Percentiles rank a stretch among this genome's conserved stretches.
Conservation (phyloP, 805 yeast species). For the Yamadazyma laniorum region DNA sequence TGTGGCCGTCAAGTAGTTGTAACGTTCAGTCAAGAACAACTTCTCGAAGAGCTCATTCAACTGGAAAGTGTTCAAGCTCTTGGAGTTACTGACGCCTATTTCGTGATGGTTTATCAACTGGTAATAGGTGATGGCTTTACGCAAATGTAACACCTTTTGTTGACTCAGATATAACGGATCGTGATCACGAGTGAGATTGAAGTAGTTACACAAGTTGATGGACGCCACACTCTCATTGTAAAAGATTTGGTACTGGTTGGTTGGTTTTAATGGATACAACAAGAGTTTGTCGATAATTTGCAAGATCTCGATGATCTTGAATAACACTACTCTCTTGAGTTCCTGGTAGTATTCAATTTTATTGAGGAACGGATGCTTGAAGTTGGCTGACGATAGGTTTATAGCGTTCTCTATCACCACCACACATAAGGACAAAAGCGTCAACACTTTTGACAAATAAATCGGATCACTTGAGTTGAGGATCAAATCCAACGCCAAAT, state of each 20-base stretch:
- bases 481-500: conserved; percentile 17
- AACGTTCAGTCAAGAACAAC: conserved; percentile 28
- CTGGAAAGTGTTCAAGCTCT: conserved; percentile 18
- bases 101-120: conserved; percentile 28
- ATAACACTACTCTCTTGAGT: conserved; percentile 24
- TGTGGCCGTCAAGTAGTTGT: conserved; percentile 19
- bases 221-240: conserved; percentile 29
- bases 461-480: conserved; percentile 26
- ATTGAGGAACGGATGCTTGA: conserved; percentile 49
- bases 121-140: conserved; percentile 28
- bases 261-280: conserved; percentile 14
- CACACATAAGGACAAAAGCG: conserved; percentile 26
- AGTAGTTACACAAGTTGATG: conserved; percentile 30
- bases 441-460: conserved; percentile 24
- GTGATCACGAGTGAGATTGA: conserved; percentile 22
- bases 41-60: conserved; percentile 32
- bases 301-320: conserved; percentile 28
- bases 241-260: conserved; percentile 26
- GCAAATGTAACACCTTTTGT: conserved; percentile 28
- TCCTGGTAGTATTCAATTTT: conserved; percentile 49
- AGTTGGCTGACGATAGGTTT: conserved; percentile 27
- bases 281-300: conserved; percentile 23
- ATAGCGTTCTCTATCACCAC: conserved; percentile 29
- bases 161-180: conserved; percentile 18
- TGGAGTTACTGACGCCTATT: conserved; percentile 15